phyloP scores from a whole-genome alignment of 139 green algal species.

The Auxenochlorella protothecoides region DNA sequence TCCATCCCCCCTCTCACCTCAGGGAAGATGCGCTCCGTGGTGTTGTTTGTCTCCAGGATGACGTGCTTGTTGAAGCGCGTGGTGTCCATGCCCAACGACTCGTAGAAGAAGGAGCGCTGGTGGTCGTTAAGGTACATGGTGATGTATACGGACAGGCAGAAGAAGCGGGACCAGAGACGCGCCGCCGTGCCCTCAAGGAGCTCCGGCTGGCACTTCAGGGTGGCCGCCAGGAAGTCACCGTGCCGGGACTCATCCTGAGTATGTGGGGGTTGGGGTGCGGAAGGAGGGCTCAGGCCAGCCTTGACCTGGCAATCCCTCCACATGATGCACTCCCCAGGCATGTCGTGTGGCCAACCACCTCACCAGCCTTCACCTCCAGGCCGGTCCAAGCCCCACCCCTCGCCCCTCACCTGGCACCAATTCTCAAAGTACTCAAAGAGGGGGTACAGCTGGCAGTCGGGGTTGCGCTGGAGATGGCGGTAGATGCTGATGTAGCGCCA shows the following conservation, averaged over 20 bases:
- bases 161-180: slow-evolving; percentile 94
- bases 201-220: slow-evolving; percentile 82
- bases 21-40: slow-evolving; percentile 91
- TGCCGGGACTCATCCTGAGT: slow-evolving; percentile 72
- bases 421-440: slow-evolving; percentile 99
- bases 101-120: slow-evolving; percentile 84
- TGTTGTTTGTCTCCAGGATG: slow-evolving; percentile 98
- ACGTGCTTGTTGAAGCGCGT: slow-evolving; percentile 97
- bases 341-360: no score
- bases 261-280: no score
- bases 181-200: slow-evolving; percentile 63
- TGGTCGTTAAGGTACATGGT: slow-evolving; percentile 99
- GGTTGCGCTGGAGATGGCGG: slow-evolving; percentile 85
- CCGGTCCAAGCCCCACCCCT: no score
- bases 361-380: no score
- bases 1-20: slow-evolving; percentile 40
- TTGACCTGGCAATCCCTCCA: no score
- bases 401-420: slow-evolving; percentile 83
- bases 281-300: no score
- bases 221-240: slow-evolving; percentile 89
- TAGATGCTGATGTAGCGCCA: slow-evolving; percentile 98
- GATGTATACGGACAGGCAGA: slow-evolving; percentile 98
- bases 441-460: slow-evolving; percentile 96
- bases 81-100: slow-evolving; percentile 86
- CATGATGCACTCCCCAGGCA: no score